A percentile compares a stretch with the other conserved stretches of the same genome.
Conservation (phyloP, 176 grass and related monocot species). For the Luzula sylvatica region DNA sequence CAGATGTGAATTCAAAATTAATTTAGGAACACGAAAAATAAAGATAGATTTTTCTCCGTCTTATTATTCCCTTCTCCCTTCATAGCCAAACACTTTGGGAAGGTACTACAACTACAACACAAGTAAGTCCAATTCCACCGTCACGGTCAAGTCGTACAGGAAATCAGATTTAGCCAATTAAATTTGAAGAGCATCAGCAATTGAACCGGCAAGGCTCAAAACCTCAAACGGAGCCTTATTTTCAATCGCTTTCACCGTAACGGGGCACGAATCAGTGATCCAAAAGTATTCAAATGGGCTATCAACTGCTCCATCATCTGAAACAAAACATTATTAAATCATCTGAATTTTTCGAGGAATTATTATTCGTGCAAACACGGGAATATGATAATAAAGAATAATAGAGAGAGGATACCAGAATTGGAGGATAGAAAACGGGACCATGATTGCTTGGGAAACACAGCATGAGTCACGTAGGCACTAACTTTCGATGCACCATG, state of each 20-base stretch:
- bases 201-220: slow-evolving; percentile 70
- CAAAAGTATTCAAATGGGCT: slow-evolving; percentile 63
- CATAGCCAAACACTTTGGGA: no score
- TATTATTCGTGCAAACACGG: no score
- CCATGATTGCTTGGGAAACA: slow-evolving; percentile 75
- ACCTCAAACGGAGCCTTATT: slow-evolving; percentile 74
- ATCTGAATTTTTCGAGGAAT: not conserved
- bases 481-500: slow-evolving; percentile 81
- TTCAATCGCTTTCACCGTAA: slow-evolving; percentile 58
- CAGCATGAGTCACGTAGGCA: slow-evolving; percentile 92
- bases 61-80: no score
- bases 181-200: slow-evolving; percentile 77
- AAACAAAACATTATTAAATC: not conserved
- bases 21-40: no score
- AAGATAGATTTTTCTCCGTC: no score
- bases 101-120: no score
- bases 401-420: slow-evolving; percentile 43
- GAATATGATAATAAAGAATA: not conserved
- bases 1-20: no score
- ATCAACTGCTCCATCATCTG: slow-evolving; percentile 28
- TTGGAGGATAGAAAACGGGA: slow-evolving; percentile 44
- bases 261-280: slow-evolving; percentile 82
- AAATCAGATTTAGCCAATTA: no score
- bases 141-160: no score
- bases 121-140: no score